Conservation (phyloP, 306 rosid genomes). For the Fragaria ananassa region DNA sequence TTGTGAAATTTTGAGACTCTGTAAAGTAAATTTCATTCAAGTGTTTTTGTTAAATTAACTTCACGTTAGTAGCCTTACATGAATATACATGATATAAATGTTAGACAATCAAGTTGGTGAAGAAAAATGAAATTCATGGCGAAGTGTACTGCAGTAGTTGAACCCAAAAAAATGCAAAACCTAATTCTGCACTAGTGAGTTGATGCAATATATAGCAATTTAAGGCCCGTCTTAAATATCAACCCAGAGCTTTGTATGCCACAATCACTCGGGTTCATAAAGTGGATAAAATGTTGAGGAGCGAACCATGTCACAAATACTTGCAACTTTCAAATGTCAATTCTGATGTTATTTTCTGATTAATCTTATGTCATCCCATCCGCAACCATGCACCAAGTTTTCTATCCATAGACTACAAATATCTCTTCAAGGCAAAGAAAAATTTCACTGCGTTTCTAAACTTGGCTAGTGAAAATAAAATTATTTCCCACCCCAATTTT, state of each 20-base stretch:
- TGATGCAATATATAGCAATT: background rate
- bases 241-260: background rate
- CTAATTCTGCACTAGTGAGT: background rate
- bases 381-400: background rate
- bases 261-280: background rate
- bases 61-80: background rate
- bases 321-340: too few species aligned
- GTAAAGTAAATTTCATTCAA: background rate
- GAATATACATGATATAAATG: background rate
- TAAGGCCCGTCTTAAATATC: background rate
- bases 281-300: background rate
- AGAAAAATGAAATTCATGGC: background rate
- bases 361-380: too few species aligned
- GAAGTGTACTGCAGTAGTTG: slow-evolving; percentile 18
- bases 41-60: background rate
- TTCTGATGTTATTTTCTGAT: too few species aligned
- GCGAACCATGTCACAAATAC: too few species aligned
- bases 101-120: slow-evolving; percentile 9
- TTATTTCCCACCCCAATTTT: too few species aligned
- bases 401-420: background rate
- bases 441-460: background rate
- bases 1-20: background rate
- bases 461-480: too few species aligned
- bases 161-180: slow-evolving; percentile 1
- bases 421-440: too few species aligned